Conservation (phyloP, 2,329 filamentous ascomycete genomes). For the Cladosporium austrohemisphaericum region DNA sequence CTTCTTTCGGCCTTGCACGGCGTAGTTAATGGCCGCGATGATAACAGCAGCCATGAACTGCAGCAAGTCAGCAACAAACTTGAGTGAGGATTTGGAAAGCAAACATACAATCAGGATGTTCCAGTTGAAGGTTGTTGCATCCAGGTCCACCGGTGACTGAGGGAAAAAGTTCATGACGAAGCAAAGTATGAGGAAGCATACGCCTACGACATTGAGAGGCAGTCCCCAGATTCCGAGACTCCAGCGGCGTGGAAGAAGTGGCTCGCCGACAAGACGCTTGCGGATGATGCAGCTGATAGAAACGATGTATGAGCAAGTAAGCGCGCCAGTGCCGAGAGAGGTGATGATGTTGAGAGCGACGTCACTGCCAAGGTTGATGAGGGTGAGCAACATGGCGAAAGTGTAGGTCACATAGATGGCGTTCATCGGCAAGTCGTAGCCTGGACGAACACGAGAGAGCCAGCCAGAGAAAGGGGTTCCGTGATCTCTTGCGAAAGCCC, state of each 20-base stretch:
- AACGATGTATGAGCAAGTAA: constrained; percentile 40
- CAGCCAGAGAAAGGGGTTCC: constrained; percentile 38
- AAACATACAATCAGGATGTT: constrained; percentile 19
- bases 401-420: constrained; percentile 24
- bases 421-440: constrained; percentile 31
- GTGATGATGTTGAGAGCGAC: constrained; percentile 38
- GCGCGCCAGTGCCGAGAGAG: constrained; percentile 37
- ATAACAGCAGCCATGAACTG: constrained; percentile 18
- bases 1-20: constrained; percentile 17
- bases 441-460: constrained; percentile 24
- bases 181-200: constrained; percentile 42
- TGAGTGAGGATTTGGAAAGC: not conserved
- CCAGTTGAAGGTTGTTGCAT: constrained; percentile 46
- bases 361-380: constrained; percentile 27
- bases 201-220: constrained; percentile 35
- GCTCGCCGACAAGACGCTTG: constrained; percentile 33
- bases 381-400: constrained; percentile 24
- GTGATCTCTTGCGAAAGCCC: constrained; percentile 41
- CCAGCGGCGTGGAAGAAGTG: constrained; percentile 37
- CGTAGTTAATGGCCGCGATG: constrained; percentile 20
- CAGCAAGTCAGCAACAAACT: not conserved
- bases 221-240: constrained; percentile 39
- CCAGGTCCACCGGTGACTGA: constrained; percentile 30
- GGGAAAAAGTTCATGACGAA: constrained; percentile 37
- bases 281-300: constrained; percentile 36